These are phyloP conservation scores for Fusarium algeriense DNA, from an alignment of 2,329 filamentous ascomycete genomes.

Conservation along the genomic window DNA sequence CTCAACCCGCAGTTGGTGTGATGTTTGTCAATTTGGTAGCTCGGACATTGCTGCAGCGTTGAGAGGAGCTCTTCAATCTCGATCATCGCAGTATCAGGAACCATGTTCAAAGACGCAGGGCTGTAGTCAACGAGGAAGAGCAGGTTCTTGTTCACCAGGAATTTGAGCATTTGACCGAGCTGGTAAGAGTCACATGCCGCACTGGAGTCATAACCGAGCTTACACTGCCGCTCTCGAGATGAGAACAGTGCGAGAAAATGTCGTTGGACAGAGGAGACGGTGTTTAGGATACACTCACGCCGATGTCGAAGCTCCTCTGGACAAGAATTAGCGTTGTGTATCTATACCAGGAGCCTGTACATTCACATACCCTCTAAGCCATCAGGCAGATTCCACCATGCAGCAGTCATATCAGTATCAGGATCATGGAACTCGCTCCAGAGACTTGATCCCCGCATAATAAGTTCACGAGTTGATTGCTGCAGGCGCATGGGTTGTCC, in stretches of 20 bases:
- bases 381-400: constrained; percentile 80
- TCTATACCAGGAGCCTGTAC: not conserved
- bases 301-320: constrained; percentile 75
- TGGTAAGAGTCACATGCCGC: constrained; percentile 82
- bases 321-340: constrained; percentile 16
- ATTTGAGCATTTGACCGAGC: constrained; percentile 81
- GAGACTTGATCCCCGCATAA: constrained; percentile 72
- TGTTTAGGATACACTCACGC: constrained; percentile 74
- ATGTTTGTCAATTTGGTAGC: constrained; percentile 79
- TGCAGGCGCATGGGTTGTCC: constrained; percentile 72
- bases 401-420: constrained; percentile 53
- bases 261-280: constrained; percentile 75
- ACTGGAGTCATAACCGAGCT: constrained; percentile 79
- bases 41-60: constrained; percentile 73
- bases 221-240: constrained; percentile 76
- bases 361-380: constrained; percentile 70
- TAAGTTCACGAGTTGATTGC: constrained; percentile 72
- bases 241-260: constrained; percentile 77
- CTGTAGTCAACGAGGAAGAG: constrained; percentile 70
- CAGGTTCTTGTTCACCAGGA: constrained; percentile 72
- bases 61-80: constrained; percentile 72
- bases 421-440: constrained; percentile 62
- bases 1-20: constrained; percentile 80
- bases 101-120: constrained; percentile 58
- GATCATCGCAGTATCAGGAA: constrained; percentile 66